Conservation (phyloP, 345 rosid species). For the Pistacia atlantica region DNA sequence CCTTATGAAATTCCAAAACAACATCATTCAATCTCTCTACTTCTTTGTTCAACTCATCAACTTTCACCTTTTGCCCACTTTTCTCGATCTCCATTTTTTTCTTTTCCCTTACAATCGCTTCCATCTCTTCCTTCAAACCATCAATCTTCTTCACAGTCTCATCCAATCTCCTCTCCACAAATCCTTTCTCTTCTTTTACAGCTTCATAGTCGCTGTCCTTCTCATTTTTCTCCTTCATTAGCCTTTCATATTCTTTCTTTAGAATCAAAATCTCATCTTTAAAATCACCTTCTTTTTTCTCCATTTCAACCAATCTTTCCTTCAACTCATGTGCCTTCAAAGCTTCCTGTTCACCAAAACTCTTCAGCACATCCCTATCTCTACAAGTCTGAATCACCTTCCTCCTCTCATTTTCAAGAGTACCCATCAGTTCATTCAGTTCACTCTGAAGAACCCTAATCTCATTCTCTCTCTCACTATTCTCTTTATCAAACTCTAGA, state of each 20-base stretch:
- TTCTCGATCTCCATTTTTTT: slow-evolving; percentile 41
- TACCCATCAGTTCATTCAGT: slow-evolving; percentile 26
- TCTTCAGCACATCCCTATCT: slow-evolving; percentile 52
- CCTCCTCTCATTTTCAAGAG: slow-evolving; percentile 40
- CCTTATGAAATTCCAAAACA: slow-evolving; percentile 31
- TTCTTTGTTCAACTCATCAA: slow-evolving; percentile 44
- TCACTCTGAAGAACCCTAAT: slow-evolving; percentile 38
- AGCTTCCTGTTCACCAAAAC: slow-evolving; percentile 29
- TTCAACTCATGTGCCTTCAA: slow-evolving; percentile 38
- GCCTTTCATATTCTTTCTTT: slow-evolving; percentile 29
- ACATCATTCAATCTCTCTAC: slow-evolving; percentile 27
- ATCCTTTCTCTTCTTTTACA: slow-evolving; percentile 32
- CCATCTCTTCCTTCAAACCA: slow-evolving; percentile 37
- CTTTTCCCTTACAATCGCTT: slow-evolving; percentile 39
- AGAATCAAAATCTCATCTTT: slow-evolving; percentile 38
- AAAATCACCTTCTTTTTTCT: slow-evolving; percentile 32
- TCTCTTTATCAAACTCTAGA: slow-evolving; percentile 36
- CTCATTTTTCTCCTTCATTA: slow-evolving; percentile 37
- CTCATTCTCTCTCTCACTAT: slow-evolving; percentile 37
- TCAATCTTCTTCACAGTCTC: slow-evolving; percentile 32
- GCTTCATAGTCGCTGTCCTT: slow-evolving; percentile 29
- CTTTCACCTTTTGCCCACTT: slow-evolving; percentile 23
- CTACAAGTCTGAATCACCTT: slow-evolving; percentile 23
- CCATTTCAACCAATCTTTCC: slow-evolving; percentile 39
- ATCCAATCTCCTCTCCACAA: slow-evolving; percentile 32